Percentiles rank a stretch among this genome's conserved stretches.
These are phyloP conservation scores for Coemansia sp. DNA, from an alignment of 192 early-diverging fungal species.

Conservation along the genomic window DNA sequence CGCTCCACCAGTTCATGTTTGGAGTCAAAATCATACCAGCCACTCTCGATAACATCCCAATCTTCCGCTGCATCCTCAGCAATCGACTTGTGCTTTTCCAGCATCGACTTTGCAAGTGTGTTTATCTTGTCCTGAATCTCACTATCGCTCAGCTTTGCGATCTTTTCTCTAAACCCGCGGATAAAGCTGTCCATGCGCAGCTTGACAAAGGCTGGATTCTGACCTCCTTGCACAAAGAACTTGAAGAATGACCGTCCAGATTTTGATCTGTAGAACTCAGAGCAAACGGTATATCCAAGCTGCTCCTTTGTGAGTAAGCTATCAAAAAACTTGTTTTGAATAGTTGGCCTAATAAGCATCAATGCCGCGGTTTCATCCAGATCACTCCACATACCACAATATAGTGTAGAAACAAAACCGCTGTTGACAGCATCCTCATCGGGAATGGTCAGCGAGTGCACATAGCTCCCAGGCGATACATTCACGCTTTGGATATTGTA, in stretches of 20 bases:
- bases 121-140: conserved; percentile 62
- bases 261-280: neutral
- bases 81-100: conserved; percentile 72
- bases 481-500: neutral
- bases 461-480: conserved; percentile 28
- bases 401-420: conserved; percentile 71
- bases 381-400: conserved; percentile 68
- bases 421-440: conserved; percentile 80
- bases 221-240: conserved; percentile 80
- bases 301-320: conserved; percentile 87
- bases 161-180: conserved; percentile 38
- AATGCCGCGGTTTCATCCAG: conserved; percentile 57
- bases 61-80: conserved; percentile 59
- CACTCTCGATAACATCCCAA: conserved; percentile 63
- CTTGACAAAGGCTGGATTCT: conserved; percentile 75
- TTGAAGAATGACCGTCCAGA: conserved; percentile 34
- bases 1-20: conserved; percentile 3
- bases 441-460: conserved; percentile 15
- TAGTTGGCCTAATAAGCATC: conserved; percentile 68
- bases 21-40: conserved; percentile 76
- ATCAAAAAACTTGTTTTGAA: conserved; percentile 80
- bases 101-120: conserved; percentile 57
- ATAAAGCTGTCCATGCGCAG: conserved; percentile 78
- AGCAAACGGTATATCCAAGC: conserved; percentile 59
- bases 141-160: conserved; percentile 12